Percentiles rank a stretch among this genome's conserved stretches.
Evolutionary conservation across 169 alveolate genomes (phyloP).

Genomic region (Blepharisma undulans): DNA sequence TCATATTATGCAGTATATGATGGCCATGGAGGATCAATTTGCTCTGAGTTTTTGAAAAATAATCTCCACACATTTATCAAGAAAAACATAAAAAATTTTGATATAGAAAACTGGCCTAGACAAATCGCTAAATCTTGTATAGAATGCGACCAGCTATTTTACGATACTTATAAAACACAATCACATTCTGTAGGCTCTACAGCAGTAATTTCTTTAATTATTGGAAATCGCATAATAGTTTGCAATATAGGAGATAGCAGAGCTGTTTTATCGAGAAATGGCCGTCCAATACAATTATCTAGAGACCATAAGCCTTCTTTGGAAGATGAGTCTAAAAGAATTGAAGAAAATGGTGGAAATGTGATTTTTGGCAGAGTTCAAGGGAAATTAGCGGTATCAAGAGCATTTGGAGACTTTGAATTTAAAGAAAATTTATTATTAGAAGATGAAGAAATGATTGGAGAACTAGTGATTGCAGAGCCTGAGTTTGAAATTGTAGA

Average conservation of each 20-base stretch:
- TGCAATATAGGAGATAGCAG: constrained; percentile 84
- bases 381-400: constrained; percentile 80
- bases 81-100: no score
- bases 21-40: constrained; percentile 74
- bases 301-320: constrained; percentile 74
- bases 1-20: constrained; percentile 71
- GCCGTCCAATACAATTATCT: constrained; percentile 70
- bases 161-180: background rate
- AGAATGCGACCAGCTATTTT: constrained; percentile 46
- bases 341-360: constrained; percentile 76
- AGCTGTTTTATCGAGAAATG: constrained; percentile 73
- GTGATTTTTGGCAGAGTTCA: constrained; percentile 79
- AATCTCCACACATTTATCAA: no score
- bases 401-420: constrained; percentile 90
- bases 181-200: constrained; percentile 66
- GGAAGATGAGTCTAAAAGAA: constrained; percentile 68
- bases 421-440: constrained; percentile 39
- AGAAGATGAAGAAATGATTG: background rate
- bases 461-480: background rate
- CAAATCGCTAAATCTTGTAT: no score
- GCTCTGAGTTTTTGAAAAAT: constrained; percentile 57
- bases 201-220: constrained; percentile 54
- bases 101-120: no score
- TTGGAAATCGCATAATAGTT: constrained; percentile 61
- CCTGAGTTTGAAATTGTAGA: constrained; percentile 45